Evolutionary conservation across 129 eudicot species (phyloP), one percentile per base, ranked within the genome.

Genomic region (Helianthus tuberosus): DNA sequence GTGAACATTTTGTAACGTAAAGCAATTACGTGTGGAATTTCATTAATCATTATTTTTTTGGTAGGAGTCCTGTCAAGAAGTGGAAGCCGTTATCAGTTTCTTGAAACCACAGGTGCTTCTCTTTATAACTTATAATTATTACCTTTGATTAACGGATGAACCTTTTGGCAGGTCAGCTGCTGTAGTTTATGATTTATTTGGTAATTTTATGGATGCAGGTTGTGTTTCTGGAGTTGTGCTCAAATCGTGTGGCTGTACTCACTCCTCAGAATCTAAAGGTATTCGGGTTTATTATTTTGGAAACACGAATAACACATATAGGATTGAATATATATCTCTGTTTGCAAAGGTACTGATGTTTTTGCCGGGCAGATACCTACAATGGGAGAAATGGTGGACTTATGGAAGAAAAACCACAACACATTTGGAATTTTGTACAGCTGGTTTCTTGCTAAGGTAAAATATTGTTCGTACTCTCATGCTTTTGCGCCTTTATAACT

Each of bases 381-480:
- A 8, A 32, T 85, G 74, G 86, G 80, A 81, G 97, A 95, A 75
- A 95, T 95, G 99, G 51, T 95, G 80, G 94, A 89, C 13, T 74
- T 85, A 89, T 95, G 94, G 97, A 95, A 87, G 87, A 95, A 91
- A 73, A 89, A 91, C 17, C 88, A 87, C 64, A 95, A 95, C 70
- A 67, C 80, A 20, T 95, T 95, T 82, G 99, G 86, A 77, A 91
- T 95, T 67, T 76, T 91, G 46, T 95, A 95, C 89, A 86, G 99
- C 88, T 95, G 96, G 97, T 91, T 95, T 82, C 96, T 95, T 64
- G 96, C 97, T 13, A 95, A 91, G 96, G 99, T 74, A 86, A 70
- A 85, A 27, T 39, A 8, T 66, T 66, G 17, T 54, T 64, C n/a
- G 16, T 61, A 35, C 51, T 69, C 35, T 77, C 25, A 15, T 46